Conservation (phyloP, 257 asterid genomes). For the Capsicum rhomboideum region DNA sequence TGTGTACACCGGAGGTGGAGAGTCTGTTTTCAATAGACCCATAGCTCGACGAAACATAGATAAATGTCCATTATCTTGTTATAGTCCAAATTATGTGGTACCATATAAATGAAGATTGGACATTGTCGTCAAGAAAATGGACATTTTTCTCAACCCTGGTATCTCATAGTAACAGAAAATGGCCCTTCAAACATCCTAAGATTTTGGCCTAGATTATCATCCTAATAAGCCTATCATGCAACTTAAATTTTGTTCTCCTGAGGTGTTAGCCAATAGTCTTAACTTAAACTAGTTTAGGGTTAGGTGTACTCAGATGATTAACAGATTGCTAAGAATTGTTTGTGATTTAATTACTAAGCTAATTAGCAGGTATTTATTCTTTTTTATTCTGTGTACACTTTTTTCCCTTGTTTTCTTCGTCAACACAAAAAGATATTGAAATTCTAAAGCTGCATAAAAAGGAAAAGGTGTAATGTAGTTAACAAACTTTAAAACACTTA, state of each 20-base stretch:
- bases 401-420: not conserved
- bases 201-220: not conserved
- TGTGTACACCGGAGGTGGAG: too few species aligned
- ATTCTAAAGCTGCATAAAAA: not conserved
- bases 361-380: not conserved
- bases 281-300: not conserved
- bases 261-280: not conserved
- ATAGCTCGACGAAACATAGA: too few species aligned
- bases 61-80: not conserved
- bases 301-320: not conserved
- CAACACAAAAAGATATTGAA: not conserved
- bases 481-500: not conserved
- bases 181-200: not conserved
- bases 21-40: too few species aligned
- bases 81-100: not conserved
- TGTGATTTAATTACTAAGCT: not conserved
- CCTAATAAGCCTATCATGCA: not conserved
- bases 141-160: not conserved
- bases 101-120: not conserved
- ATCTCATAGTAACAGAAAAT: not conserved
- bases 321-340: not conserved
- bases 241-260: not conserved
- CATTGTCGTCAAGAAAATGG: not conserved
- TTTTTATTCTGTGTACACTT: too few species aligned
- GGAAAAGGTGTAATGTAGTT: not conserved